A percentile compares a stretch with the other conserved stretches of the same genome.
Evolutionary conservation across 768 basidiomycete genomes (phyloP).

Genomic region (Trametes villosa): DNA sequence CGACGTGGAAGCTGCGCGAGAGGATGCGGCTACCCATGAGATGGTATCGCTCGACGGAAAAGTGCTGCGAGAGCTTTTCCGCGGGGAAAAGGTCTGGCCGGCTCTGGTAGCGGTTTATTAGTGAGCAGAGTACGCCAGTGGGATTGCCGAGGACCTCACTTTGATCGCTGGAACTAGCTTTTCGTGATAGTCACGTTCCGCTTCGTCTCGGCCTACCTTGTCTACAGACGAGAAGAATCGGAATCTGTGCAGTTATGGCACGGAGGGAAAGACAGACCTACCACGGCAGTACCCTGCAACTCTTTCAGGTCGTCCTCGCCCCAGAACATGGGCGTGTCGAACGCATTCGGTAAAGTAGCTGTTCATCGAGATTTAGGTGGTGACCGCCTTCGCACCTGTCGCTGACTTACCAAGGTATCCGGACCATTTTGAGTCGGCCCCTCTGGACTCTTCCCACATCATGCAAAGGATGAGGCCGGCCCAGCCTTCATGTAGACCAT

Average conservation of each 20-base stretch:
- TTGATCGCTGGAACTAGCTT: slow-evolving; percentile 73
- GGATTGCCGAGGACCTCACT: slow-evolving; percentile 53
- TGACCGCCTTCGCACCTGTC: background rate
- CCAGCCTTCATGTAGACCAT: slow-evolving; percentile 76
- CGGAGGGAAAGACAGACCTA: slow-evolving; percentile 57
- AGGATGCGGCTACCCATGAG: slow-evolving; percentile 90
- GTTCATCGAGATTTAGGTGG: background rate
- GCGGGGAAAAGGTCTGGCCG: slow-evolving; percentile 74
- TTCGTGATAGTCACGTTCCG: slow-evolving; percentile 69
- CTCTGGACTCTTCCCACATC: slow-evolving; percentile 90
- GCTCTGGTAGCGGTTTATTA: slow-evolving; percentile 44
- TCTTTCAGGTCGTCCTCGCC: slow-evolving; percentile 67
- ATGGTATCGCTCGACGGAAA: slow-evolving; percentile 79
- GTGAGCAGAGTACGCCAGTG: background rate
- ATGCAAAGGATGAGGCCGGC: slow-evolving; percentile 86
- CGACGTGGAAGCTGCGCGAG: slow-evolving; percentile 89
- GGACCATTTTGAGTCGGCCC: slow-evolving; percentile 65
- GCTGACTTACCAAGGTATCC: slow-evolving; percentile 66
- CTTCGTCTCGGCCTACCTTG: slow-evolving; percentile 86
- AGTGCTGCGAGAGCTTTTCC: slow-evolving; percentile 49
- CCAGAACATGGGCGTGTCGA: slow-evolving; percentile 98
- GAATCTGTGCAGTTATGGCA: background rate
- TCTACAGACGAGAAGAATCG: slow-evolving; percentile 44
- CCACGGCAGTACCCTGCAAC: slow-evolving; percentile 83
- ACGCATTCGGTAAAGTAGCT: slow-evolving; percentile 71